A percentile compares a stretch with the other conserved stretches of the same genome.
These are phyloP conservation scores for Eucalyptus brandiana DNA, from an alignment of 345 rosid genomes.

Conservation along the genomic window DNA sequence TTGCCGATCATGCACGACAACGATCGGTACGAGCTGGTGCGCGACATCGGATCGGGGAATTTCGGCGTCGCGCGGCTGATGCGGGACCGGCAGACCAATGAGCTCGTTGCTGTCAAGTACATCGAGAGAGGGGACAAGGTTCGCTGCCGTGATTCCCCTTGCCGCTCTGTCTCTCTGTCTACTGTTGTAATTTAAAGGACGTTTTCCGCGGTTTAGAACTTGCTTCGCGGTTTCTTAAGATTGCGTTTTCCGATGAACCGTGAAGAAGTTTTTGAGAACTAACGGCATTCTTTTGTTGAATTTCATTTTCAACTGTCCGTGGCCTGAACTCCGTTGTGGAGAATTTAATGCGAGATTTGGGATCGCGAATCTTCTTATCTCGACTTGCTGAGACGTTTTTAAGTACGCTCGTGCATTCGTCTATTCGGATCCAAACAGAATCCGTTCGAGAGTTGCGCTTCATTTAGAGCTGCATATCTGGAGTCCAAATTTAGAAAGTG, in stretches of 20 bases:
- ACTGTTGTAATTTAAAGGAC: neutral
- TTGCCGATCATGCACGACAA: constrained; percentile 78
- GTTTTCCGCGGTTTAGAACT: neutral
- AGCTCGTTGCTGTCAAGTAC: constrained; percentile 81
- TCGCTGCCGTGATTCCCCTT: neutral
- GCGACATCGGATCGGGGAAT: constrained; percentile 73
- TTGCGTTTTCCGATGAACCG: neutral
- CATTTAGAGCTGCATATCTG: neutral
- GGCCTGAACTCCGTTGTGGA: neutral
- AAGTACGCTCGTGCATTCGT: neutral
- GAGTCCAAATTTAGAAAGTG: neutral
- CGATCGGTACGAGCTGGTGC: constrained; percentile 69
- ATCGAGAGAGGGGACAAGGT: constrained; percentile 89
- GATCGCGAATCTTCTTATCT: neutral
- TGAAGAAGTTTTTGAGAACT: neutral
- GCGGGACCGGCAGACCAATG: constrained; percentile 60
- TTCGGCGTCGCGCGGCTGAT: constrained; percentile 73
- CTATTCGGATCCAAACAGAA: neutral
- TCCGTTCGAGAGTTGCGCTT: neutral
- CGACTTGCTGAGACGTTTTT: neutral
- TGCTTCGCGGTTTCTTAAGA: neutral
- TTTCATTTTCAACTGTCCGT: neutral
- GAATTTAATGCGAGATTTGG: neutral
- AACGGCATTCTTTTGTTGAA: neutral
- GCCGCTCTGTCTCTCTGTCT: neutral